Evolutionary conservation across 1,284 basidiomycete genomes (phyloP).

Genomic region (Sporisorium iseilematis-ciliati): DNA sequence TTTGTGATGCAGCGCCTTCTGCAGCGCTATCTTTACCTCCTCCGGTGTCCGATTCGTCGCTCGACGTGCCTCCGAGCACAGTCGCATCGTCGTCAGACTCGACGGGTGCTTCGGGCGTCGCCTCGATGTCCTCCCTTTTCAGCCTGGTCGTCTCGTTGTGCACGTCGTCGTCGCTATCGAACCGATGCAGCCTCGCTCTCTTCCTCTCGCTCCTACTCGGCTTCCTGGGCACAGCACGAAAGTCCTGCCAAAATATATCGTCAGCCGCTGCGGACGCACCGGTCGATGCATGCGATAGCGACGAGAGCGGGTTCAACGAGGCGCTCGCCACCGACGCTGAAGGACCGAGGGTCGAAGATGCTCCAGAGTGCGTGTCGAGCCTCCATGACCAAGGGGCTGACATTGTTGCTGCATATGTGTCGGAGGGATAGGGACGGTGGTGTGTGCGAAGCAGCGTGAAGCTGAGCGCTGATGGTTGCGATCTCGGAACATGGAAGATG

Average conservation of each 20-base stretch:
- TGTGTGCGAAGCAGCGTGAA: too few relatives aligned
- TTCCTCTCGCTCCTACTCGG: background rate
- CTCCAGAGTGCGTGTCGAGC: conserved; percentile 17
- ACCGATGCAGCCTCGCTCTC: conserved; percentile 18
- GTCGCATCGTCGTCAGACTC: conserved; percentile 20
- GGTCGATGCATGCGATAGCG: conserved; percentile 10
- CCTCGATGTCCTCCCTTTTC: conserved; percentile 3
- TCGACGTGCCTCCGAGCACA: conserved; percentile 10
- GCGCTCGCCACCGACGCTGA: conserved; percentile 8
- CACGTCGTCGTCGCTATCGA: conserved; percentile 18
- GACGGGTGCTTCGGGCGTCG: background rate
- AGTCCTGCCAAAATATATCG: conserved; percentile 35
- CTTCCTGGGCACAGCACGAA: background rate
- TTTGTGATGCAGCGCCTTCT: background rate
- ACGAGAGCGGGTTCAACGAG: conserved; percentile 22
- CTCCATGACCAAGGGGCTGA: conserved; percentile 32
- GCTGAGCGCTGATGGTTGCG: background rate
- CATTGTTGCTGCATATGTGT: background rate
- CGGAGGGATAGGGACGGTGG: background rate
- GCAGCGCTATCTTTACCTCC: too few relatives aligned
- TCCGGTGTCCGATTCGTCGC: conserved; percentile 21
- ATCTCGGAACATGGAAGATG: conserved; percentile 9
- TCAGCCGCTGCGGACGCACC: conserved; percentile 5
- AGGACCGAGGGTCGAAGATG: conserved; percentile 23
- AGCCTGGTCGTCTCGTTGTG: conserved; percentile 3